Percentiles rank a stretch among this genome's conserved stretches.
phyloP scores from a whole-genome alignment of 176 grass and related monocot species.

The Aegilops tauschii region DNA sequence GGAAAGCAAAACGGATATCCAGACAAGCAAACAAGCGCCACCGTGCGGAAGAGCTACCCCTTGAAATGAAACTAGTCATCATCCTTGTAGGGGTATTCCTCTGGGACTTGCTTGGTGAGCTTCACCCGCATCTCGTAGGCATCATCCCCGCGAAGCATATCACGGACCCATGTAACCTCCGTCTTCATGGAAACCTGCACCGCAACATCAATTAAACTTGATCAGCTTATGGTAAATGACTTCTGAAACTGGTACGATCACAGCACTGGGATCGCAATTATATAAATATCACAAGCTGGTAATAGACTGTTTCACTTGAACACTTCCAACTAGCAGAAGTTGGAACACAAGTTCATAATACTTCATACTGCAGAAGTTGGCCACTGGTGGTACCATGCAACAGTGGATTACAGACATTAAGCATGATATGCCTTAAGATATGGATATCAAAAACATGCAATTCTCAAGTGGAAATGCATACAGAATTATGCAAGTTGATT shows the following conservation, averaged over 20 bases:
- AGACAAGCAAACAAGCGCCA: not conserved
- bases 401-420: not conserved
- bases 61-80: slow-evolving; percentile 52
- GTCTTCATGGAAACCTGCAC: slow-evolving; percentile 95
- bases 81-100: slow-evolving; percentile 99
- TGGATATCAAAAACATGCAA: not conserved
- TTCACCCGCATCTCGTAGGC: slow-evolving; percentile 94
- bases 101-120: slow-evolving; percentile 87
- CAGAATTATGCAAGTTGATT: not conserved
- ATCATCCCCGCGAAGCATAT: slow-evolving; percentile 91
- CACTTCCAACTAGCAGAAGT: not conserved
- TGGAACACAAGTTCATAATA: not conserved
- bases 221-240: not conserved
- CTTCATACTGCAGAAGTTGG: not conserved
- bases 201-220: not conserved
- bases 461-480: not conserved
- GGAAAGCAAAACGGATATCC: not conserved
- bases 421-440: not conserved
- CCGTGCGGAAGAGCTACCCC: not conserved
- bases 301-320: not conserved
- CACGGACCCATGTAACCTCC: slow-evolving; percentile 91
- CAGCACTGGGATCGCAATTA: not conserved
- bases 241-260: not conserved
- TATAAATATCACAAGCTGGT: not conserved
- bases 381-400: not conserved